Percentiles rank a stretch among this genome's conserved stretches.
Evolutionary conservation across 768 basidiomycete species (phyloP).

Genomic region (Mycena galericulata): DNA sequence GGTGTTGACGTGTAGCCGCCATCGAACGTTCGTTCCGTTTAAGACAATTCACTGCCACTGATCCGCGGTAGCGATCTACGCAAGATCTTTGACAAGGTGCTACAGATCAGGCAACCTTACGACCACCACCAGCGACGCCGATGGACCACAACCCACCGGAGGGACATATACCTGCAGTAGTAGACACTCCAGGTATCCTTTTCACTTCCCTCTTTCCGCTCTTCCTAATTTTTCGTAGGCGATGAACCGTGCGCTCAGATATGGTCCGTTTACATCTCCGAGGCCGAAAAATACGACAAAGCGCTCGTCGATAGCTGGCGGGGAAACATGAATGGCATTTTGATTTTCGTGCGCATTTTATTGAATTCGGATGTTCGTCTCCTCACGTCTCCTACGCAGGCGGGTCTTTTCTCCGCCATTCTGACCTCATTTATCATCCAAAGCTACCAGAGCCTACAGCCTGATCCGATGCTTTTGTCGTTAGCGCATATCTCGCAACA

Average conservation of each 20-base stretch:
- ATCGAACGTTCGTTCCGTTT: too few species aligned
- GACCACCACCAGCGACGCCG: neutral
- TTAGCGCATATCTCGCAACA: conserved; percentile 13
- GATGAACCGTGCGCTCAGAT: conserved; percentile 36
- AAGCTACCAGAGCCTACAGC: conserved; percentile 27
- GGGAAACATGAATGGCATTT: conserved; percentile 32
- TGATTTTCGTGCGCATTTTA: conserved; percentile 29
- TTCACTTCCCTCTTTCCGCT: neutral
- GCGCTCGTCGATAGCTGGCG: conserved; percentile 32
- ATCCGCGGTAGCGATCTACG: too few species aligned
- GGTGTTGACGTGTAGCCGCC: too few species aligned
- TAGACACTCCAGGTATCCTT: conserved; percentile 30
- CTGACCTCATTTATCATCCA: conserved; percentile 34
- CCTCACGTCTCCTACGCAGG: conserved; percentile 15
- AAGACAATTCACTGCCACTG: too few species aligned
- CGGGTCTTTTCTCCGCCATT: conserved; percentile 35
- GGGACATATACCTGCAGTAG: conserved; percentile 14
- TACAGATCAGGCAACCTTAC: too few species aligned
- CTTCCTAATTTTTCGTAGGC: conserved; percentile 17
- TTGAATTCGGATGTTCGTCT: neutral
- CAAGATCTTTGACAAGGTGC: too few species aligned
- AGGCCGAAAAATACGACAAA: conserved; percentile 37
- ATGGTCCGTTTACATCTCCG: conserved; percentile 34
- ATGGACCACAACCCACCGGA: conserved; percentile 20
- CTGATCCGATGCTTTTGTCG: neutral